Conservation (phyloP, 345 rosid genomes). For the Syzygium oleosum region DNA sequence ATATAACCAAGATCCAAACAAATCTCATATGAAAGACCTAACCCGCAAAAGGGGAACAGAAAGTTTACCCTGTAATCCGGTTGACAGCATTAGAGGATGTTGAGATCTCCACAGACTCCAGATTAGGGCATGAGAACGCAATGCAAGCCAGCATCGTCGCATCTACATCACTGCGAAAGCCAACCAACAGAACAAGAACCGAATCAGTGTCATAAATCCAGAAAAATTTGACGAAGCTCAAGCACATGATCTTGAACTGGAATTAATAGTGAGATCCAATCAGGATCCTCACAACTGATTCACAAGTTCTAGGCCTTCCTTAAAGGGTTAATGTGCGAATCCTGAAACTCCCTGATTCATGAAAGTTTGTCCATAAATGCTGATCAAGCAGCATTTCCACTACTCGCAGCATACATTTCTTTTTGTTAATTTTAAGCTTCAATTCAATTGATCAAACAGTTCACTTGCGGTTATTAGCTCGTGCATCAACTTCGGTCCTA, state of each 20-base stretch:
- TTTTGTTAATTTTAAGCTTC: neutral
- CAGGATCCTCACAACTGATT: neutral
- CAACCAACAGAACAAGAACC: neutral
- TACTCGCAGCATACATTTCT: neutral
- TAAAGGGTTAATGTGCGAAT: neutral
- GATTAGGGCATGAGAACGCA: constrained; percentile 86
- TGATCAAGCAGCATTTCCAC: neutral
- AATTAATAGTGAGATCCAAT: neutral
- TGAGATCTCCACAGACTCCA: constrained; percentile 78
- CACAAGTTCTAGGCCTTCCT: neutral
- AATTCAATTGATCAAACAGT: neutral
- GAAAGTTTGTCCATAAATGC: neutral
- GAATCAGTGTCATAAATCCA: neutral
- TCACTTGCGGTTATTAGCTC: neutral
- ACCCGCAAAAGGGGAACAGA: neutral
- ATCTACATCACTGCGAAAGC: constrained; percentile 68
- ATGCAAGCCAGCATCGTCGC: constrained; percentile 89
- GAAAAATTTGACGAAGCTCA: neutral
- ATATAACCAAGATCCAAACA: neutral
- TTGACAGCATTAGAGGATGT: constrained; percentile 49
- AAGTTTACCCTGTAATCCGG: constrained; percentile 75
- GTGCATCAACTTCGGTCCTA: neutral
- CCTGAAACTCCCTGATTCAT: neutral
- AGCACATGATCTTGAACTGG: neutral
- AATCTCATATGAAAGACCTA: neutral